Evolutionary conservation across 441 rosid species (phyloP).

Genomic region (Aquilaria agallochum): DNA sequence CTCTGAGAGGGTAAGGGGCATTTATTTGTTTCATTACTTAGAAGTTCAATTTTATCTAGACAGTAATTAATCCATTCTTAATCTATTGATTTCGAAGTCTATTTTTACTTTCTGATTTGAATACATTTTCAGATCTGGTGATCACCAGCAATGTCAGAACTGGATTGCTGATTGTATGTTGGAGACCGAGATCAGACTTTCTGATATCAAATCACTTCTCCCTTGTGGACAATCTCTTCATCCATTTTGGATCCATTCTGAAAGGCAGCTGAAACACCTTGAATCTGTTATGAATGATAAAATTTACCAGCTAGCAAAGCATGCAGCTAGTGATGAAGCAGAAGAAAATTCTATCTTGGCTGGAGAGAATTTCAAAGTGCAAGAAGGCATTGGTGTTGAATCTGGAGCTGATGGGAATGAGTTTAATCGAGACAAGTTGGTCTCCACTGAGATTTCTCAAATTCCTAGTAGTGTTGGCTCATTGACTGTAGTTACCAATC

Average conservation of each 20-base stretch:
- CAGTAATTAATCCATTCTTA: too few relatives aligned
- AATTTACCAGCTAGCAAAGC: constrained; percentile 61
- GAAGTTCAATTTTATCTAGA: too few relatives aligned
- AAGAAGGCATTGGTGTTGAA: constrained; percentile 27
- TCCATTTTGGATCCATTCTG: constrained; percentile 86
- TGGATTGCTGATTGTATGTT: constrained; percentile 50
- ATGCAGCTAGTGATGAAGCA: constrained; percentile 53
- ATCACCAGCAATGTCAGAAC: constrained; percentile 38
- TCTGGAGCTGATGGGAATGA: constrained; percentile 25
- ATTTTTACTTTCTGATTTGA: constrained; percentile 11
- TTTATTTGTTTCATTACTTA: background rate
- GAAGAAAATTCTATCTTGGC: constrained; percentile 28
- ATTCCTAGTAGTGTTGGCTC: constrained; percentile 21
- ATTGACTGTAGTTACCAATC: constrained; percentile 9
- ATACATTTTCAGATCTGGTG: constrained; percentile 47
- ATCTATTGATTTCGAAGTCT: too few relatives aligned
- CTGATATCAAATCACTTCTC: constrained; percentile 70
- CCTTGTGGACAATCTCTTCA: constrained; percentile 47
- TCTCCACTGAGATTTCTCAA: constrained; percentile 26
- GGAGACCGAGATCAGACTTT: constrained; percentile 81
- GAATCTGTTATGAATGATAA: constrained; percentile 61
- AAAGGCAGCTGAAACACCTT: constrained; percentile 60
- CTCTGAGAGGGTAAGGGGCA: constrained; percentile 63
- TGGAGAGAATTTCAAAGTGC: constrained; percentile 27
- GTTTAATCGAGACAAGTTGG: constrained; percentile 16